These are phyloP conservation scores for Alternaria sp. DNA, from an alignment of 2,329 filamentous ascomycete species.

Conservation along the genomic window DNA sequence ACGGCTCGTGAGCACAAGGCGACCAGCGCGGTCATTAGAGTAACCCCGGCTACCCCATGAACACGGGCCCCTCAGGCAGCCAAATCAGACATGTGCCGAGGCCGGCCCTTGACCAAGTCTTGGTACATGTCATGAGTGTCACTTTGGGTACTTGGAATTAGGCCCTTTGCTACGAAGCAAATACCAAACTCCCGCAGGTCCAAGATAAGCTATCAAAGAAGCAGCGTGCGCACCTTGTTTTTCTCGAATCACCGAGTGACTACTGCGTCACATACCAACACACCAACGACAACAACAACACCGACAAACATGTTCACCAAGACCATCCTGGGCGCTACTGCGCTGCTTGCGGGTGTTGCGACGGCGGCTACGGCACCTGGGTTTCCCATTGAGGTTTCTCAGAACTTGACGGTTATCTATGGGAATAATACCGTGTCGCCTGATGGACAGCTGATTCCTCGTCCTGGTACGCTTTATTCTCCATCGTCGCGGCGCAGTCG, in stretches of 20 bases:
- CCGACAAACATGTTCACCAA: constrained; percentile 27
- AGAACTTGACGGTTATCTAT: constrained; percentile 38
- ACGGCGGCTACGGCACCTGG: constrained; percentile 41
- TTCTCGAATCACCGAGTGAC: constrained; percentile 1
- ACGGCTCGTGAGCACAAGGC: not conserved
- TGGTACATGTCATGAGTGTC: constrained; percentile 5
- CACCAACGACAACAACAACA: not conserved
- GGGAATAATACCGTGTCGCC: constrained; percentile 46
- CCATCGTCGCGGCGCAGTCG: not conserved
- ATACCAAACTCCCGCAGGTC: not conserved
- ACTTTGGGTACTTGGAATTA: constrained; percentile 4
- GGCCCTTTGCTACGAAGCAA: not conserved
- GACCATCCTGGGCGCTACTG: constrained; percentile 21
- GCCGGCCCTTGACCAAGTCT: not conserved
- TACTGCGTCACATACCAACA: not conserved
- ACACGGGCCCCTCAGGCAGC: constrained; percentile 1
- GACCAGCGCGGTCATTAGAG: not conserved
- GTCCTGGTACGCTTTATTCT: constrained; percentile 32
- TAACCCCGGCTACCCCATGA: not conserved
- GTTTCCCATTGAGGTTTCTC: constrained; percentile 37
- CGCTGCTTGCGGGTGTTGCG: constrained; percentile 25
- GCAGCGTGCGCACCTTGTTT: constrained; percentile 2
- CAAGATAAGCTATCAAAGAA: not conserved
- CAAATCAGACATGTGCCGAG: not conserved
- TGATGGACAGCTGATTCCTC: constrained; percentile 45